Conservation (phyloP, 148 eudicot genomes). For the Mesembryanthemum crystallinum region DNA sequence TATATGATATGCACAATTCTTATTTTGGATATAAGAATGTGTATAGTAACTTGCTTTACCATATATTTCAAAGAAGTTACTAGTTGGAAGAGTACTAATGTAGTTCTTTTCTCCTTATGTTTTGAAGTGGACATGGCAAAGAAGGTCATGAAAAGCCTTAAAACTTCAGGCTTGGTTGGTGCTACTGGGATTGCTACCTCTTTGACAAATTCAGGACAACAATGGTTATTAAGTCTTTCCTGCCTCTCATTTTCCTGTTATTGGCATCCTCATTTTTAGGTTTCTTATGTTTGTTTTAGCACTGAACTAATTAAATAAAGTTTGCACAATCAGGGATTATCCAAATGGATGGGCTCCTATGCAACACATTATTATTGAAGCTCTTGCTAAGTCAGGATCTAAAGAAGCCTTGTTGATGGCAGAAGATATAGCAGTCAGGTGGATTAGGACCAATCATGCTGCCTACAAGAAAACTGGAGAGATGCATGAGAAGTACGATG, state of each 20-base stretch:
- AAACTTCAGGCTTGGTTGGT: conserved; percentile 57
- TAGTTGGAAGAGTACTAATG: neutral
- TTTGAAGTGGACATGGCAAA: conserved; percentile 48
- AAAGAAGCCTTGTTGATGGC: conserved; percentile 59
- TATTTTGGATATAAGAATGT: neutral
- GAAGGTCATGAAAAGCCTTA: conserved; percentile 61
- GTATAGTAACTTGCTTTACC: neutral
- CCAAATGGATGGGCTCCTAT: conserved; percentile 97
- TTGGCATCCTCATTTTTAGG: neutral
- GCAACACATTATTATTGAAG: conserved; percentile 88
- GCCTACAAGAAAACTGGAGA: conserved; percentile 65
- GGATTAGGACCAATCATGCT: conserved; percentile 82
- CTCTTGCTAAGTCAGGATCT: conserved; percentile 61
- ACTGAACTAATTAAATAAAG: neutral
- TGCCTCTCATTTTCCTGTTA: neutral
- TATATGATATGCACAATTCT: no score
- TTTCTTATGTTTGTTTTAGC: neutral
- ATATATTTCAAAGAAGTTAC: neutral
- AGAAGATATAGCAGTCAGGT: conserved; percentile 62
- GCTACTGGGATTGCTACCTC: conserved; percentile 82
- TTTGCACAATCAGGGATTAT: conserved; percentile 61
- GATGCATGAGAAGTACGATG: conserved; percentile 88
- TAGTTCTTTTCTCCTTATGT: conserved; percentile 8
- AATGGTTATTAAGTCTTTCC: conserved; percentile 50
- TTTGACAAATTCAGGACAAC: conserved; percentile 72